These are phyloP conservation scores for Juncus effusus DNA, from an alignment of 176 grass and related monocot species.

Conservation along the genomic window DNA sequence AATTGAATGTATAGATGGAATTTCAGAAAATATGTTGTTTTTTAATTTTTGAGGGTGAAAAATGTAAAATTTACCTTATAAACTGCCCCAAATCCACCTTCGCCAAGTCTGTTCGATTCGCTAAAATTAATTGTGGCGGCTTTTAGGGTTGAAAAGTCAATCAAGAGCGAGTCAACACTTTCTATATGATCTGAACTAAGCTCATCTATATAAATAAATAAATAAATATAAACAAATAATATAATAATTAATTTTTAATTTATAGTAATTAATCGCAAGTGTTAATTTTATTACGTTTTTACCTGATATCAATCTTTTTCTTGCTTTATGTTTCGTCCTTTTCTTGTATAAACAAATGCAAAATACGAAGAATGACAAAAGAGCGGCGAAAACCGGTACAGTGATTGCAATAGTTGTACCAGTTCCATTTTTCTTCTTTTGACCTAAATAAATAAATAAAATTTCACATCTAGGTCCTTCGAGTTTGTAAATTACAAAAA, in stretches of 20 bases:
- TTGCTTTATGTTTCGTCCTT: neutral
- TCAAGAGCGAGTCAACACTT: conserved; percentile 41
- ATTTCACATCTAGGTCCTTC: neutral
- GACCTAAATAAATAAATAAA: conserved; percentile 15
- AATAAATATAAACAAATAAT: neutral
- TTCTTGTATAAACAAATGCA: conserved; percentile 28
- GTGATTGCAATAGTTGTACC: neutral
- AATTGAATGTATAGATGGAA: too few species aligned
- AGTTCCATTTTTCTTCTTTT: conserved; percentile 25
- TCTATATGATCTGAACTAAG: conserved; percentile 18
- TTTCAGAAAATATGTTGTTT: too few species aligned
- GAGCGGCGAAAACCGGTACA: neutral
- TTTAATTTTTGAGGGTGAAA: conserved; percentile 20
- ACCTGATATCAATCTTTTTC: neutral
- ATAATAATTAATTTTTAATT: neutral
- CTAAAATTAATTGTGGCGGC: conserved; percentile 1
- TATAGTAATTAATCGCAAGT: neutral
- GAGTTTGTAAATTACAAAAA: neutral
- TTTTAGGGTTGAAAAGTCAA: conserved; percentile 43
- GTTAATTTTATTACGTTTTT: neutral
- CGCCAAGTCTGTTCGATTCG: conserved; percentile 53
- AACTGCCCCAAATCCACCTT: conserved; percentile 52
- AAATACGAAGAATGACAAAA: neutral
- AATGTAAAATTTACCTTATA: conserved; percentile 40
- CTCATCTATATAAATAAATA: conserved; percentile 31